A percentile compares a stretch with the other conserved stretches of the same genome.
These are phyloP conservation scores for Yamadazyma epiphylla DNA, from an alignment of 1,139 yeast genomes.

Conservation along the genomic window DNA sequence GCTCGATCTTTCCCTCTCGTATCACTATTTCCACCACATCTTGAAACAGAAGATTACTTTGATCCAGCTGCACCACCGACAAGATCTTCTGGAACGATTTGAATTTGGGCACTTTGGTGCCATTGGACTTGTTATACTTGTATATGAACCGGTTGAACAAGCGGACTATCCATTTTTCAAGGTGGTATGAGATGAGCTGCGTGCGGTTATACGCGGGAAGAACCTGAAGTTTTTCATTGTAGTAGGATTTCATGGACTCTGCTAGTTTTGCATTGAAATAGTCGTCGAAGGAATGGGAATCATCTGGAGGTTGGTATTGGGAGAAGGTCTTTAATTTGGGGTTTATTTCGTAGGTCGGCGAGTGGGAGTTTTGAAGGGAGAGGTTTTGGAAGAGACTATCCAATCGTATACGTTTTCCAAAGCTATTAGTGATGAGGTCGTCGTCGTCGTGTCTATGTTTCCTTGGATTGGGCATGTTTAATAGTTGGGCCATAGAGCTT, in stretches of 20 bases:
- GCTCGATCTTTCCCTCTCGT: slow-evolving; percentile 26
- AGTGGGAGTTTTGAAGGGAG: slow-evolving; percentile 5
- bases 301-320: slow-evolving; percentile 10
- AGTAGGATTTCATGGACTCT: slow-evolving; percentile 23
- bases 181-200: slow-evolving; percentile 22
- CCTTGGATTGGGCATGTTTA: slow-evolving; percentile 5
- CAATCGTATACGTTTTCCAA: slow-evolving; percentile 21
- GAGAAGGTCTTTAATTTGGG: slow-evolving; percentile 14
- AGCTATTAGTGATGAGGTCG: slow-evolving; percentile 5
- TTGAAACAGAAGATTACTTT: slow-evolving; percentile 16
- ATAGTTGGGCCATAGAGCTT: not conserved
- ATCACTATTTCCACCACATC: slow-evolving; percentile 24
- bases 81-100: slow-evolving; percentile 18
- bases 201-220: slow-evolving; percentile 23
- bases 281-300: slow-evolving; percentile 5
- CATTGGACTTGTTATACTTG: slow-evolving; percentile 23
- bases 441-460: slow-evolving; percentile 13
- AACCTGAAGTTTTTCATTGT: too few species aligned
- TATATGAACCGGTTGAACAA: slow-evolving; percentile 34
- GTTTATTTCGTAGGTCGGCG: slow-evolving; percentile 11
- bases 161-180: slow-evolving; percentile 36
- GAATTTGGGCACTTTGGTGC: slow-evolving; percentile 17
- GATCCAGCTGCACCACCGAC: slow-evolving; percentile 6
- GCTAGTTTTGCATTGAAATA: slow-evolving; percentile 22
- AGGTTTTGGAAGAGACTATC: slow-evolving; percentile 19